Base-by-base conservation (phyloP, 257 asterid species). In the Przewalskia tangutica region DNA sequence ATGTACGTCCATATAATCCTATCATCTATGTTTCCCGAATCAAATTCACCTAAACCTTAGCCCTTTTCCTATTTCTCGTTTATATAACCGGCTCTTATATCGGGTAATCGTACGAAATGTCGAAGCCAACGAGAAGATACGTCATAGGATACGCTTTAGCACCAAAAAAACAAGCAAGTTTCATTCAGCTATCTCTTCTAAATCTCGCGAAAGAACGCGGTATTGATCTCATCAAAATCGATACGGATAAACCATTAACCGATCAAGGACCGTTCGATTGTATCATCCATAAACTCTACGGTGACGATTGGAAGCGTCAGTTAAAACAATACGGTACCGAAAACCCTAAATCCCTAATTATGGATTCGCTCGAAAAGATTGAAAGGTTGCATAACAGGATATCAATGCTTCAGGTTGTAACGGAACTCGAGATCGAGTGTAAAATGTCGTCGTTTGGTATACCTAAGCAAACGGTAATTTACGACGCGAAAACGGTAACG, bases 251-350 rank as follows among this genome's bases (percentile, higher is more conserved):
- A 87, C 91, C 86, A 83, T 83, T 92, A 79, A 85, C 85, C 51
- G 93, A 92, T 50, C 97, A 91, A 84, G 94, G 94, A 12, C 93
- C 92, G 16, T 92, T 92, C 84, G 93, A 92, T 90, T 88, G 89
- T 81, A 82, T 92, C 54, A 88, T 92, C 42, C 95, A 92, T 87
- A 92, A 92, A 85, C 81, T 87, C 85, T 91, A 89, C 85, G 91
- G 90, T 55, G 86, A 87, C 3, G 91, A 91, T 18, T 92, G 97
- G 97, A 86, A 87, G 81, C 85, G 76, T 36, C 94, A 92, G 83
- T 84, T 92, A 82, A 70, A 70, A 53, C 92, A 92, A 11, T 91
- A 85, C 87, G 81, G 91, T 23, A 48, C 81, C 65, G 34, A 81
- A 67, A 85, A 90, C 89, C 95, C 95, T 55, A 77, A 80, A 34